Evolutionary conservation across 371 early-diverging fungal genomes (phyloP), one percentile per base, ranked within the genome.

Genomic region (Mucor lusitanicus): DNA sequence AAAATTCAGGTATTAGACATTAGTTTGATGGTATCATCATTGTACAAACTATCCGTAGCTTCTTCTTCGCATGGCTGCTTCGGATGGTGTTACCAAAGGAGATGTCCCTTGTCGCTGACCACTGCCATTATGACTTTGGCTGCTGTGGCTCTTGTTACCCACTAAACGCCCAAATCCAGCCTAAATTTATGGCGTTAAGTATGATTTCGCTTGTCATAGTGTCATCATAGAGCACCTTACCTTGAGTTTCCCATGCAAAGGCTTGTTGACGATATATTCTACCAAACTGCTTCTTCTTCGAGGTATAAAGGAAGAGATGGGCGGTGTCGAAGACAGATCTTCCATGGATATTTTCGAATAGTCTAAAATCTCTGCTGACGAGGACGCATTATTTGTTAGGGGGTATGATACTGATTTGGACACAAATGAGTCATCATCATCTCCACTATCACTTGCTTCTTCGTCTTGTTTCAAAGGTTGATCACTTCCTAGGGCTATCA

Each of bases 211-310:
- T 15, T 15, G 44, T 42, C 23, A 19, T 17, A 60, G 25, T 21
- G 7, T 9, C 50, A 33, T 33, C 13, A 11, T 35, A 21, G 2
- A 61, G 5, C 7, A 32, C 35, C 6, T 23, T 59, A 65, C 59
- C 46, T 59, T 65, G 12, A 65, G n/a, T 12, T 56, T 64, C 19
- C 63, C 63, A 27, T 63, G 63, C 33, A 63, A 39, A 53, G 63
- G 63, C 21, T 64, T 65, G 0, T 65, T 56, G 0, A 48, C 44
- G 27, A 68, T 61, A 48, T 63, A 68, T 3, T 68, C 68, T 2
- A 59, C 69, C 8, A 69, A 21, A 32, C 69, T 68, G 23, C 59
- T 64, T 69, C 69, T 48, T 69, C 69, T 40, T 63, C 48, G 63
- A 2, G 65, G 35, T 8, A 27, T 3, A 12, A 21, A 23, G 28